These are phyloP conservation scores for Punctularia strigosozonata DNA, from an alignment of 768 basidiomycete species.

Conservation along the genomic window DNA sequence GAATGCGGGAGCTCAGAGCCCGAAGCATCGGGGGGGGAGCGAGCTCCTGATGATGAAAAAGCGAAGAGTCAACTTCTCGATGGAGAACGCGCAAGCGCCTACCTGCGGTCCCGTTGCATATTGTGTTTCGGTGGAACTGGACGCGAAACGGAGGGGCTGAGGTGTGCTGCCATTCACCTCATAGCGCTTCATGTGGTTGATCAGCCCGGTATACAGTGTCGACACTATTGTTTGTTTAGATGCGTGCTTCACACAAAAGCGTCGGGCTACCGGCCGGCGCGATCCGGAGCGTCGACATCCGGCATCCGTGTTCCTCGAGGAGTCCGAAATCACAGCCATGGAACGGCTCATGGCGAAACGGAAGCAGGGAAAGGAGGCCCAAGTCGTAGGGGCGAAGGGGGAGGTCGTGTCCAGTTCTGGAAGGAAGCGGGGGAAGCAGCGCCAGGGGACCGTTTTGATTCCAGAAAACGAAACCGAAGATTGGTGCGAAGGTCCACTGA, in stretches of 20 bases:
- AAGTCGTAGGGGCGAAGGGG: too few relatives aligned
- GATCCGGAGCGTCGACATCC: constrained; percentile 12
- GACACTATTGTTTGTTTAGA: constrained; percentile 22
- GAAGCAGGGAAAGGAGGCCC: not conserved
- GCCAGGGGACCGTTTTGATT: too few relatives aligned
- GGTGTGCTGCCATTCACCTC: constrained; percentile 4
- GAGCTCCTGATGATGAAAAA: too few relatives aligned
- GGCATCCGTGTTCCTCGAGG: constrained; percentile 11
- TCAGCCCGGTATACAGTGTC: constrained; percentile 8
- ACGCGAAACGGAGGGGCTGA: constrained; percentile 3
- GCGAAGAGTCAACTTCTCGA: too few relatives aligned
- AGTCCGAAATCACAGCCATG: constrained; percentile 10
- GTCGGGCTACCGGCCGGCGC: constrained; percentile 5
- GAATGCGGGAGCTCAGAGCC: too few relatives aligned
- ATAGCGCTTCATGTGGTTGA: not conserved
- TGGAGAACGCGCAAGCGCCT: constrained; percentile 7
- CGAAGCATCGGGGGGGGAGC: too few relatives aligned
- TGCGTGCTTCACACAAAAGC: constrained; percentile 23
- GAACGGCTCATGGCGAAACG: constrained; percentile 7
- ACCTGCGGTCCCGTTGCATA: constrained; percentile 13
- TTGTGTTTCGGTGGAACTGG: constrained; percentile 16
- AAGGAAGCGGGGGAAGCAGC: too few relatives aligned
- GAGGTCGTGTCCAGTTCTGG: too few relatives aligned
- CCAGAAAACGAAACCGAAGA: not conserved
- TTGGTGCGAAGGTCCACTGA: not conserved